phyloP scores from a whole-genome alignment of 176 grass and related monocot genomes.

The Lolium rigidum region DNA sequence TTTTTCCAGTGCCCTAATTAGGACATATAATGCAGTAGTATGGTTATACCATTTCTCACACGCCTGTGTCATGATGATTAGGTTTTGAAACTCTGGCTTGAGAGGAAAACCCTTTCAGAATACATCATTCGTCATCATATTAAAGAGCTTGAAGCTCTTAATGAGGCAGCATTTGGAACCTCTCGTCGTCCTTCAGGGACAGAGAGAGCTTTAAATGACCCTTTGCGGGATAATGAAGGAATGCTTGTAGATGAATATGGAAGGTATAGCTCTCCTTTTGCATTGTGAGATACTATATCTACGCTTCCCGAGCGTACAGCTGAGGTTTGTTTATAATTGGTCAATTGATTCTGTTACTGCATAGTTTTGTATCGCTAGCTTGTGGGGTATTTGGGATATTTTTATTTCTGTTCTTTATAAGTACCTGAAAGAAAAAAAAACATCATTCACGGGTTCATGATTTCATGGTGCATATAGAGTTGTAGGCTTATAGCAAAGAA shows the following conservation, averaged over 20 bases:
- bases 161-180: conserved; percentile 78
- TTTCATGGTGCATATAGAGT: conserved; percentile 22
- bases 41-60: conserved; percentile 33
- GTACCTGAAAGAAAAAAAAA: neutral
- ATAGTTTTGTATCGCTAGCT: neutral
- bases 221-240: conserved; percentile 85
- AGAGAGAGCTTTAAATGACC: conserved; percentile 96
- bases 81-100: conserved; percentile 98
- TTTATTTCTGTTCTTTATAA: conserved; percentile 18
- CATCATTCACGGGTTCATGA: neutral
- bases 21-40: conserved; percentile 23
- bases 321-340: conserved; percentile 35
- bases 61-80: conserved; percentile 39
- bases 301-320: neutral
- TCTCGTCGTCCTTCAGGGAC: conserved; percentile 72
- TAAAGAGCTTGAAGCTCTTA: conserved; percentile 78
- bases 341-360: conserved; percentile 28
- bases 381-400: neutral
- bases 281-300: conserved; percentile 1
- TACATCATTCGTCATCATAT: conserved; percentile 92
- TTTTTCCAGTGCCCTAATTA: conserved; percentile 28
- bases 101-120: conserved; percentile 93
- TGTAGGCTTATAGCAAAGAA: neutral
- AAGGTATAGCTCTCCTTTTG: conserved; percentile 61
- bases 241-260: conserved; percentile 99